Percentiles rank a stretch among this genome's conserved stretches.
Evolutionary conservation across 192 early-diverging fungal species (phyloP).

Genomic region (Kappamyces sp.): DNA sequence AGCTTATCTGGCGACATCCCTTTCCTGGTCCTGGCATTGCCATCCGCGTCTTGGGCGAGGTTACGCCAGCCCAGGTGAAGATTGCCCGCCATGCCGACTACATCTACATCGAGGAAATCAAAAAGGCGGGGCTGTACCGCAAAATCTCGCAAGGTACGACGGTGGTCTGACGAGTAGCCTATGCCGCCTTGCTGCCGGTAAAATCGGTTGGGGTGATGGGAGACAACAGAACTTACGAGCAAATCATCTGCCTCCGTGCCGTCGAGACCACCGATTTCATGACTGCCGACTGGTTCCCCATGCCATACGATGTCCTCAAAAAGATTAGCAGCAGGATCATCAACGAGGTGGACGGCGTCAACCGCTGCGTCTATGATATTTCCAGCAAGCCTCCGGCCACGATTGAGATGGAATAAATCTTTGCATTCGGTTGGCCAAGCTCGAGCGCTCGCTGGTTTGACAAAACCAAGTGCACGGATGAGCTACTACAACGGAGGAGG

Average conservation of each 20-base stretch:
- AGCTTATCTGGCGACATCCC: conserved; percentile 97
- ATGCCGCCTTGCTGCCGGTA: conserved; percentile 90
- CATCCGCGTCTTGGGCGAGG: conserved; percentile 95
- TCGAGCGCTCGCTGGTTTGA: no score
- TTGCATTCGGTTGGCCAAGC: conserved; percentile 5
- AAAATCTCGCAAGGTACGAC: conserved; percentile 79
- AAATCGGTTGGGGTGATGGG: conserved; percentile 99
- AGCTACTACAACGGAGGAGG: no score
- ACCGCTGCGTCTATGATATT: conserved; percentile 96
- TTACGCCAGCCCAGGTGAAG: conserved; percentile 84
- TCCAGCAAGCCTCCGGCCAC: conserved; percentile 97
- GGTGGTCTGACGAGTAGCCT: conserved; percentile 50
- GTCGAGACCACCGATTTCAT: conserved; percentile 96
- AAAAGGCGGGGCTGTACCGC: conserved; percentile 92
- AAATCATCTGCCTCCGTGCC: conserved; percentile 94
- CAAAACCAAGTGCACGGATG: no score
- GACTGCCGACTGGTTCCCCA: conserved; percentile 93
- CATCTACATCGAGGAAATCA: conserved; percentile 99
- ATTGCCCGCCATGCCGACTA: conserved; percentile 93
- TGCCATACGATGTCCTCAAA: conserved; percentile 85
- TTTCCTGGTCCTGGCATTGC: conserved; percentile 99
- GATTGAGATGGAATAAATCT: conserved; percentile 90
- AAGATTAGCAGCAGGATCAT: conserved; percentile 91
- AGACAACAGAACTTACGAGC: conserved; percentile 97
- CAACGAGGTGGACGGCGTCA: conserved; percentile 98